Percentiles rank a stretch among this genome's conserved stretches.
Evolutionary conservation across 2,329 filamentous ascomycete genomes (phyloP).

Genomic region (Stemphylium lycopersici): DNA sequence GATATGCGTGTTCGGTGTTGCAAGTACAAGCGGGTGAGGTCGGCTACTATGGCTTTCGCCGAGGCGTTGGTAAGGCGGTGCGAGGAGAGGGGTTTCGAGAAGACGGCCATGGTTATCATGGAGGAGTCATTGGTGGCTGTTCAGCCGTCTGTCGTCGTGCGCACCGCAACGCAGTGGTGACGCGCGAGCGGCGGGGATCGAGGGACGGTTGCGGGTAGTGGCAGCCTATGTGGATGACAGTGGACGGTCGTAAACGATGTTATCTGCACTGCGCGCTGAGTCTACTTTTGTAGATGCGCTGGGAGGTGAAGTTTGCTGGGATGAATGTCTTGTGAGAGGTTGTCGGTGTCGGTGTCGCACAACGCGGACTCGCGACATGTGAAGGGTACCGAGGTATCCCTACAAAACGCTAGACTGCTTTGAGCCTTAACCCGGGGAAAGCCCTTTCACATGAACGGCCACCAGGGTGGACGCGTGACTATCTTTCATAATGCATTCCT

Average conservation of each 20-base stretch:
- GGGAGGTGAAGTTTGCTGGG: constrained; percentile 16
- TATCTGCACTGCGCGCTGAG: no score
- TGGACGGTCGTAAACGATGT: not conserved
- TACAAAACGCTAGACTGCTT: constrained; percentile 19
- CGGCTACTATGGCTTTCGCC: constrained; percentile 45
- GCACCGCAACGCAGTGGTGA: constrained; percentile 2
- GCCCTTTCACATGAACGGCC: constrained; percentile 13
- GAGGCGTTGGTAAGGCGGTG: constrained; percentile 40
- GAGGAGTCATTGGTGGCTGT: constrained; percentile 23
- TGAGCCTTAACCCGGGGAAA: constrained; percentile 11
- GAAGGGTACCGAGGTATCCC: constrained; percentile 32
- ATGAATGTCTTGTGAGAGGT: constrained; percentile 9
- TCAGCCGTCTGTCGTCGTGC: not conserved
- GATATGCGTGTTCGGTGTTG: constrained; percentile 50
- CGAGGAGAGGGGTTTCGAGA: constrained; percentile 48
- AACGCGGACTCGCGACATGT: constrained; percentile 23
- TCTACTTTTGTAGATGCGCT: not conserved
- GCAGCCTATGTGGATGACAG: not conserved
- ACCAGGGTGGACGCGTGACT: not conserved
- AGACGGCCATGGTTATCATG: constrained; percentile 47
- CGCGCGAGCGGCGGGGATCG: constrained; percentile 6
- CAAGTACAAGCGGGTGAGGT: constrained; percentile 48
- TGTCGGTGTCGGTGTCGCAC: constrained; percentile 9
- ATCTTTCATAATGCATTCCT: no score
- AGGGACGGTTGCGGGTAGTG: not conserved